Base-by-base conservation (phyloP, 129 eudicot species). In the Artemisia annua region DNA sequence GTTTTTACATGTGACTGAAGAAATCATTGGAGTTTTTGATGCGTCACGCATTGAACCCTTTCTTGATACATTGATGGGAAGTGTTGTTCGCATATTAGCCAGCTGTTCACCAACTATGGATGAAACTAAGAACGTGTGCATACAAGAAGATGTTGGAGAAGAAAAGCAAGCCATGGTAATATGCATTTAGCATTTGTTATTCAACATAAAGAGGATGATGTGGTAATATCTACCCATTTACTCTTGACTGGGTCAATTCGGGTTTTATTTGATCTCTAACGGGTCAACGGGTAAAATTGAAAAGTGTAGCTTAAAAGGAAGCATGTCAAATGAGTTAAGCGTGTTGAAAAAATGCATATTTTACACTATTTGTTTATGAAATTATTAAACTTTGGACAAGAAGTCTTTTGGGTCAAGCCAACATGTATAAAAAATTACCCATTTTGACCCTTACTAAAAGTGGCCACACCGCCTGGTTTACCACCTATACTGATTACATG, bases 1-100 rank as follows among this genome's bases (percentile, higher is more conserved):
- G 48, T 90, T 94, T 83, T 67, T 94, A 80, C 97, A 94, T 48
- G 98, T 94, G 57, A 76, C 81, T 20, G 96, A 90, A 82, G 98
- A 90, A 63, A 77, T 94, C 54, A 66, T 94, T 63, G 85, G 81
- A 49, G 93, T 87, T 77, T 94, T 90, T 81, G 92, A 87, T 70
- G 91, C 78, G 67, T 66, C 80, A 2, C 98, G 70, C 69, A 61
- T 94, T 6, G 79, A 66, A 17, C 97, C 97, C 15, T 83, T 87
- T 72, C 89, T 94, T 75, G 81, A 90, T 79, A 49, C 88, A 15
- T 76, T 94, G 43, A 83, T 85, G 89, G 95, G 89, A 60, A 87
- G 87, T 69, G 87, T 90, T 77, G 92, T 81, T 69, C 92, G 89
- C 11, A 77, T 94, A 63, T 83, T 89, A 64, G 83, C 82, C 35